Conservation (phyloP, 2,329 filamentous ascomycete species). For the Pseudogymnoascus sp. region DNA sequence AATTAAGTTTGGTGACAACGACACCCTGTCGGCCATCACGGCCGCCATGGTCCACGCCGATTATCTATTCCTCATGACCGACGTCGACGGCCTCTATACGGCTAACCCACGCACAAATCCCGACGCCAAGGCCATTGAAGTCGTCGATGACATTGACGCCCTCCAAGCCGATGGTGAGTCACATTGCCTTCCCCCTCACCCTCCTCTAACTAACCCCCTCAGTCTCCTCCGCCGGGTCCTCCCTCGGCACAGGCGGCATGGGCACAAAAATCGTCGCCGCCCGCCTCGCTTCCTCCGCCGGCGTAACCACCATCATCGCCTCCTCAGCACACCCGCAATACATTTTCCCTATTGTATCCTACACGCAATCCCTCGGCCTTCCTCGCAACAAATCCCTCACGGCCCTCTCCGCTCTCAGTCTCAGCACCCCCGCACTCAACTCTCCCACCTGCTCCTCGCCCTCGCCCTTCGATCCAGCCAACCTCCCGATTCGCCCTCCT, state of each 20-base stretch:
- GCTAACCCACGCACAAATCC: conserved; percentile 83
- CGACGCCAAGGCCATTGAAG: conserved; percentile 80
- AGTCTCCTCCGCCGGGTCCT: conserved; percentile 83
- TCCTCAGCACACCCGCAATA: conserved; percentile 90
- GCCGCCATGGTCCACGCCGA: conserved; percentile 96
- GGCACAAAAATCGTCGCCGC: conserved; percentile 94
- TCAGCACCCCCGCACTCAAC: conserved; percentile 11
- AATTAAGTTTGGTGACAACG: conserved; percentile 99
- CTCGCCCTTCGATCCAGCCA: conserved; percentile 17
- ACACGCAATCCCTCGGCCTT: conserved; percentile 56
- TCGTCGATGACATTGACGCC: conserved; percentile 78
- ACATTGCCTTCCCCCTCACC: conserved; percentile 15
- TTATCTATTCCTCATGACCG: conserved; percentile 96
- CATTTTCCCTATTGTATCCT: conserved; percentile 74
- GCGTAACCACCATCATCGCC: conserved; percentile 92
- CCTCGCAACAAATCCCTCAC: conserved; percentile 26
- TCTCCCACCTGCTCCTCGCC: conserved; percentile 15
- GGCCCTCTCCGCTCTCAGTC: conserved; percentile 22
- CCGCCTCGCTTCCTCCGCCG: conserved; percentile 81
- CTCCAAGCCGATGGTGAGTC: conserved; percentile 67
- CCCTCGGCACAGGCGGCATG: conserved; percentile 92
- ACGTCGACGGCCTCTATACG: conserved; percentile 95
- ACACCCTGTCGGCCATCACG: conserved; percentile 92
- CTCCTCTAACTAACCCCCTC: conserved; percentile 11
- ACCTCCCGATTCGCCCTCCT: conserved; percentile 45